Percentiles rank a stretch among this genome's conserved stretches.
Conservation (phyloP, 2,329 filamentous ascomycete species). For the Ploettnerulaceae sp. region DNA sequence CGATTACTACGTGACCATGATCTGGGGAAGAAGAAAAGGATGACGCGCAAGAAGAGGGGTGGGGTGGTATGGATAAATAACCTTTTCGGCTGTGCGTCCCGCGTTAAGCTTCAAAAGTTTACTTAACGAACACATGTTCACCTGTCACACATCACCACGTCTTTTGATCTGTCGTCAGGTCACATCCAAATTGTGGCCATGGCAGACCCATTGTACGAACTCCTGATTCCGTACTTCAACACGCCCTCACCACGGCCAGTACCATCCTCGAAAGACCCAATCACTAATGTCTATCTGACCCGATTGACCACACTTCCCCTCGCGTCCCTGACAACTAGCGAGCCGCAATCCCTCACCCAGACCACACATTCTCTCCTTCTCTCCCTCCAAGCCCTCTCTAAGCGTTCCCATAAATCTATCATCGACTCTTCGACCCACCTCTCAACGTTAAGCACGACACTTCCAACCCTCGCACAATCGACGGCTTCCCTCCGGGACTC, state of each 20-base stretch:
- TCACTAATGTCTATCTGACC: slow-evolving; percentile 66
- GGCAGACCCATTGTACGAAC: slow-evolving; percentile 70
- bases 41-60: neutral
- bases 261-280: slow-evolving; percentile 43
- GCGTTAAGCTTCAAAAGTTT: neutral
- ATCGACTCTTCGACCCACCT: slow-evolving; percentile 77
- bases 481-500: slow-evolving; percentile 62
- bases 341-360: slow-evolving; percentile 76
- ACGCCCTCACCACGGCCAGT: slow-evolving; percentile 37
- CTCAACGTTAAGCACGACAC: slow-evolving; percentile 61
- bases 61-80: slow-evolving; percentile 1
- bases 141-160: slow-evolving; percentile 2
- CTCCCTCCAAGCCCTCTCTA: slow-evolving; percentile 81
- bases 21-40: neutral
- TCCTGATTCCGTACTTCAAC: slow-evolving; percentile 60
- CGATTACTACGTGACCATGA: slow-evolving; percentile 2
- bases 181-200: slow-evolving; percentile 37
- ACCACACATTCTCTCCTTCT: slow-evolving; percentile 74
- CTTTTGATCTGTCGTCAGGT: slow-evolving; percentile 6
- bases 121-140: slow-evolving; percentile 1
- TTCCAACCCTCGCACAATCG: slow-evolving; percentile 66
- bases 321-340: slow-evolving; percentile 64
- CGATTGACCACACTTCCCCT: slow-evolving; percentile 74
- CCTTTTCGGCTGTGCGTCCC: neutral
- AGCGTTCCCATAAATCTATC: slow-evolving; percentile 80